These are phyloP conservation scores for Scutellaria minor DNA, from an alignment of 257 asterid species.

Conservation along the genomic window DNA sequence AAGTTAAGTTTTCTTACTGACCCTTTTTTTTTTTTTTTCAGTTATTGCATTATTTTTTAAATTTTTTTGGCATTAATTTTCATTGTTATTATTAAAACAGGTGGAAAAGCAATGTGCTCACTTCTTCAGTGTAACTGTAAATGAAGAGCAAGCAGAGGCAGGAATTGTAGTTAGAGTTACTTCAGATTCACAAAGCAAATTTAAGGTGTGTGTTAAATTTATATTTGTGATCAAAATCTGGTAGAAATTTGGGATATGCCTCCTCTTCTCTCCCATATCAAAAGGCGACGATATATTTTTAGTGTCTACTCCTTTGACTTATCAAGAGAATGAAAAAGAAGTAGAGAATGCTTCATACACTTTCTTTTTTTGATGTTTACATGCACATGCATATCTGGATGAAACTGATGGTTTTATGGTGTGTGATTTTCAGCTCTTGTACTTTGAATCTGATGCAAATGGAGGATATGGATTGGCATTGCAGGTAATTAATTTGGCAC, in stretches of 20 bases:
- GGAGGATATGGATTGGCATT: constrained; percentile 85
- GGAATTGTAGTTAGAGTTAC: constrained; percentile 90
- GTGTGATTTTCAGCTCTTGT: constrained; percentile 49
- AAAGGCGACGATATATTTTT: neutral
- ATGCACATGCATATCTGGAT: neutral
- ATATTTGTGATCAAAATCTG: constrained; percentile 15
- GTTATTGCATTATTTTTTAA: neutral
- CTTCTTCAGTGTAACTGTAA: constrained; percentile 84
- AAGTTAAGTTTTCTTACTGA: constrained; percentile 17
- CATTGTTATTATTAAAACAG: constrained; percentile 41
- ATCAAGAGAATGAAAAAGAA: neutral
- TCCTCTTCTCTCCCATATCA: neutral
- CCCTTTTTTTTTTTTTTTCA: neutral
- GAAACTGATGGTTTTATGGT: constrained; percentile 31
- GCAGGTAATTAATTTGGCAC: constrained; percentile 56
- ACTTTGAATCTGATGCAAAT: constrained; percentile 73
- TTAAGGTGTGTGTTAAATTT: constrained; percentile 57
- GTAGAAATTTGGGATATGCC: neutral
- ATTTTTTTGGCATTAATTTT: neutral
- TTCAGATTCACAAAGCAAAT: constrained; percentile 92
- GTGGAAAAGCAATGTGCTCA: constrained; percentile 94
- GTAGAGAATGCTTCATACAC: neutral
- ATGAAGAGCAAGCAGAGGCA: constrained; percentile 81
- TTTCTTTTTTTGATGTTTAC: constrained; percentile 4
- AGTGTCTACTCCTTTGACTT: neutral